phyloP scores from a whole-genome alignment of 2,329 filamentous ascomycete species.

The Penicillium corylophilum region DNA sequence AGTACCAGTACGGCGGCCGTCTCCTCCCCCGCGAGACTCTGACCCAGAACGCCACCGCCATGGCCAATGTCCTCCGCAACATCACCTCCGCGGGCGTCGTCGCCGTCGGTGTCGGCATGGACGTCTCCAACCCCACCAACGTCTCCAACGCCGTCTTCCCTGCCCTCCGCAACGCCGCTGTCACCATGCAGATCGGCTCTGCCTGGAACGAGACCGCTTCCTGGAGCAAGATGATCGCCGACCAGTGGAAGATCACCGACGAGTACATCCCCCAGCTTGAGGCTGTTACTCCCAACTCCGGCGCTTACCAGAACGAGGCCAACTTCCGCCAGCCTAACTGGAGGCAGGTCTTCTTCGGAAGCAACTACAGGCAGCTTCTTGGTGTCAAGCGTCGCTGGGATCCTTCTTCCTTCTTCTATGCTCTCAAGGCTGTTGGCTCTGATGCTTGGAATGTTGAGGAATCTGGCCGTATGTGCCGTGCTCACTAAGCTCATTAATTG shows the following conservation, averaged over 20 bases:
- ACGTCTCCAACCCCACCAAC: conserved; percentile 38
- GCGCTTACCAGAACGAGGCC: conserved; percentile 46
- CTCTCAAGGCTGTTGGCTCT: conserved; percentile 39
- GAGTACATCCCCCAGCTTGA: conserved; percentile 40
- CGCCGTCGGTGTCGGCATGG: conserved; percentile 41
- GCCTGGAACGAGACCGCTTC: conserved; percentile 41
- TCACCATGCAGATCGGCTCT: conserved; percentile 37
- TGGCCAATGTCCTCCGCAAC: conserved; percentile 34
- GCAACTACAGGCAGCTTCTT: conserved; percentile 39
- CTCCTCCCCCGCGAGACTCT: conserved; percentile 38
- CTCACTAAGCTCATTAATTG: conserved; percentile 4
- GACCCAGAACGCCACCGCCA: conserved; percentile 26
- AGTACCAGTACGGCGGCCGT: conserved; percentile 33
- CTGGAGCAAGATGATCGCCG: conserved; percentile 35
- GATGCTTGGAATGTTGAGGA: conserved; percentile 35
- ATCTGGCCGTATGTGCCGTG: conserved; percentile 31
- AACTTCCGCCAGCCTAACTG: conserved; percentile 44
- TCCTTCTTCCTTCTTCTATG: conserved; percentile 43
- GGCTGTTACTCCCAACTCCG: conserved; percentile 39
- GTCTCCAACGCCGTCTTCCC: conserved; percentile 43
- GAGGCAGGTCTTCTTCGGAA: conserved; percentile 44
- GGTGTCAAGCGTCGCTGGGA: conserved; percentile 45
- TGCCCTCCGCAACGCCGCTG: conserved; percentile 39
- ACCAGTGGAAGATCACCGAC: conserved; percentile 42
- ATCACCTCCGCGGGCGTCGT: conserved; percentile 35